phyloP scores from a whole-genome alignment of 108 stramenopile species.

The Nannochloropsis salina region DNA sequence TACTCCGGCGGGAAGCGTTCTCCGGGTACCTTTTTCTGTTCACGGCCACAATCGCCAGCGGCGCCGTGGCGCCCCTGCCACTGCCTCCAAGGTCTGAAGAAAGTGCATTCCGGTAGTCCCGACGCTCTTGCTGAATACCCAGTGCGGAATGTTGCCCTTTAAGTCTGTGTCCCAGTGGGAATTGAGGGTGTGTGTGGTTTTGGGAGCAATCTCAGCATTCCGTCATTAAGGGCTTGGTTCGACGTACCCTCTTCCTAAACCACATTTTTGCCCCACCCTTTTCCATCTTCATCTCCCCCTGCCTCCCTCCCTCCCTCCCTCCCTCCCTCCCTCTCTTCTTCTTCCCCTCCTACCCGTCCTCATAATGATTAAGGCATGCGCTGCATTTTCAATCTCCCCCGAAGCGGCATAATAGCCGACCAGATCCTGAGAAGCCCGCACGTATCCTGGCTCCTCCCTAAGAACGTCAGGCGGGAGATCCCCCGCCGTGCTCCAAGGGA shows the following conservation, averaged over 20 bases:
- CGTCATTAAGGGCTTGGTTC: no score
- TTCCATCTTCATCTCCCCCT: no score
- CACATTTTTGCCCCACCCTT: background rate
- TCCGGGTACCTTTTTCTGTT: no score
- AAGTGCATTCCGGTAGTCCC: background rate
- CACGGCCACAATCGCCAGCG: no score
- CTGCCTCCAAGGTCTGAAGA: background rate
- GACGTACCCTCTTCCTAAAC: no score
- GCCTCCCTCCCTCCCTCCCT: background rate
- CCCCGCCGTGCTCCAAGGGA: background rate
- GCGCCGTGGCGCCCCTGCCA: background rate
- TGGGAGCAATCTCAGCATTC: no score
- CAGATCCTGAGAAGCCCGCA: background rate
- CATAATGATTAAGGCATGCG: background rate
- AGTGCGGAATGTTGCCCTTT: background rate
- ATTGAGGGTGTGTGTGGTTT: background rate
- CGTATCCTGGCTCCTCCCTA: background rate
- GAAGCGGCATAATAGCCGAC: background rate
- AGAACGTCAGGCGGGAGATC: background rate
- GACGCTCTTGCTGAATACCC: background rate
- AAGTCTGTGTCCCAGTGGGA: background rate
- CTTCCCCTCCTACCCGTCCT: background rate
- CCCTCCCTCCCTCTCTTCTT: background rate
- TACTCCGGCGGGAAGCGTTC: no score
- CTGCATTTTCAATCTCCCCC: background rate